Evolutionary conservation across 164 flowering plant species (phyloP), one percentile per base, ranked within the genome.

Genomic region (Echeveria elegans): DNA sequence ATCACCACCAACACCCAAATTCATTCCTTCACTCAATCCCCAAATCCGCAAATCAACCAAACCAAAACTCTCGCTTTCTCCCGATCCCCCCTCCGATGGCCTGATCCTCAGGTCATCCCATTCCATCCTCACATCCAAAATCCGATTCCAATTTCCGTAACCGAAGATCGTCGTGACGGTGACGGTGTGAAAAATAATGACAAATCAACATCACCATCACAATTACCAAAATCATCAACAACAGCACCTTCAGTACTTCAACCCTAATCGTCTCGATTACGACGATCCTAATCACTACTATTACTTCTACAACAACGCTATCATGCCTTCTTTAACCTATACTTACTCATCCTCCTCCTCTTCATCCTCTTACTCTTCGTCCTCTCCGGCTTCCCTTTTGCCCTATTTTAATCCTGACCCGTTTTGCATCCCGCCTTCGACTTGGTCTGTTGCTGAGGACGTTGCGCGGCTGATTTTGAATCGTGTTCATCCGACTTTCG

Each of bases 401-500:
- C 64, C 72, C 16, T 52, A 32, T 0, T 66, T 69, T 31, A 59
- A 26, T 31, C 72, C 76, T n/a, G 77, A 70, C 67, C 76, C 75
- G 34, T 62, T 53, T 37, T 28, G 65, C 26, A 26, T 77, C 37
- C 64, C 37, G 16, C 70, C 30, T 0, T 80, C 72, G 53, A 23
- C 24, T 66, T 80, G 78, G 81, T 58, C 34, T 0, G 37, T 3
- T 1, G 85, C 81, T 7, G 87, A 83, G 74, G 64, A 66, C 29
- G 63, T 75, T 4, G 69, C 81, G 28, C 16, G 41, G 5, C 68
- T 77, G 29, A 71, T 82, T 29, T 8, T 83, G 18, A 31, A 40
- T 30, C 56, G 62, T 16, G 67, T 82, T 34, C 86, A 72, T 50
- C 84, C 85, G 4, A 82, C 78, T 30, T 37, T 72, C 15, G 74